Evolutionary conservation across 2,329 filamentous ascomycete species (phyloP).

Genomic region (Drechmeria coniospora): DNA sequence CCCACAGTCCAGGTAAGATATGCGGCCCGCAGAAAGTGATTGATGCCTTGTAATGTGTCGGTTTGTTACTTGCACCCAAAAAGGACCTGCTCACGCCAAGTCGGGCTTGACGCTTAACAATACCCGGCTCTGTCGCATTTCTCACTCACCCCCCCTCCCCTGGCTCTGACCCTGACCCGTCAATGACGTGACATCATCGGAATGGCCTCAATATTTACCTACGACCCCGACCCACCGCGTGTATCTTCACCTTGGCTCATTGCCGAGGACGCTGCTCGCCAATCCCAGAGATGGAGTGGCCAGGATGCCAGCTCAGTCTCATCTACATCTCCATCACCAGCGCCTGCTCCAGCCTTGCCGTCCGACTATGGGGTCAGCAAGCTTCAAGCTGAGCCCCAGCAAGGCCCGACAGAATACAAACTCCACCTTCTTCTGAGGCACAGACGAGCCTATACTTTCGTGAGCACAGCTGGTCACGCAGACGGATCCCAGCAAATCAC

Average conservation of each 20-base stretch:
- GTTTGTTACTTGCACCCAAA: too few species aligned
- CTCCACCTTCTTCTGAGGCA: constrained; percentile 74
- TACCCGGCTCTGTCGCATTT: too few species aligned
- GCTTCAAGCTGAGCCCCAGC: constrained; percentile 79
- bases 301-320: too few species aligned
- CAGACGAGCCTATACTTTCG: constrained; percentile 55
- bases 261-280: constrained; percentile 28
- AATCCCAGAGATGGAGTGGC: constrained; percentile 17
- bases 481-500: constrained; percentile 2
- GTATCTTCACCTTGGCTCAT: constrained; percentile 84
- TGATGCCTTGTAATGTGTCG: too few species aligned
- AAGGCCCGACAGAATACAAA: constrained; percentile 94
- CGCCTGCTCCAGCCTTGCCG: constrained; percentile 28
- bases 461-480: constrained; percentile 38
- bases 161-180: too few species aligned
- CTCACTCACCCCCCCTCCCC: too few species aligned
- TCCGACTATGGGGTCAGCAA: constrained; percentile 55
- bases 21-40: too few species aligned
- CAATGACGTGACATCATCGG: too few species aligned
- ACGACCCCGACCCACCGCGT: constrained; percentile 71
- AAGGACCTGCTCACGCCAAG: too few species aligned
- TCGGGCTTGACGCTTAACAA: too few species aligned
- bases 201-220: constrained; percentile 96
- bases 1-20: too few species aligned
- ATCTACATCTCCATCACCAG: constrained; percentile 8